Conservation (phyloP, 805 yeast species). For the Hanseniaspora guilliermondii region DNA sequence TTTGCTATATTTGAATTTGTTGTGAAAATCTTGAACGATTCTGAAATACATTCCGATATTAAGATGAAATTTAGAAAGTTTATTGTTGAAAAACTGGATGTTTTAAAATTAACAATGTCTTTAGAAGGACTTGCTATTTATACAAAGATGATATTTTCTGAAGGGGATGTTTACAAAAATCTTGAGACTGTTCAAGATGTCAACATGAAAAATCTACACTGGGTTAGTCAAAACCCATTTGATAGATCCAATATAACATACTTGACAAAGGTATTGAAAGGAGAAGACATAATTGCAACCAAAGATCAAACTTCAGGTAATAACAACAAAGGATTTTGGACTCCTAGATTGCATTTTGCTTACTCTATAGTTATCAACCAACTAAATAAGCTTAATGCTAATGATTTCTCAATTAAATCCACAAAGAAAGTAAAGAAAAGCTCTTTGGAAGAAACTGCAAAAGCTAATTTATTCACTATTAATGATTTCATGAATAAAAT, state of each 20-base stretch:
- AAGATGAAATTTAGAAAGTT: slow-evolving; percentile 28
- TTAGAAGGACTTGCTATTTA: slow-evolving; percentile 73
- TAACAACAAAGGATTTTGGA: slow-evolving; percentile 58
- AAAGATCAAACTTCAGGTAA: slow-evolving; percentile 22
- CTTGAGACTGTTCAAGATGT: not conserved
- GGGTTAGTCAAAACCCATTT: slow-evolving; percentile 69
- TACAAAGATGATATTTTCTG: slow-evolving; percentile 25
- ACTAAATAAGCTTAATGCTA: slow-evolving; percentile 23
- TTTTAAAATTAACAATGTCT: slow-evolving; percentile 46
- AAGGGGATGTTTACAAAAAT: slow-evolving; percentile 1
- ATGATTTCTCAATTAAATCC: slow-evolving; percentile 26
- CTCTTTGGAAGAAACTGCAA: slow-evolving; percentile 15
- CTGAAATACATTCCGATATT: not conserved
- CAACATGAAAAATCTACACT: slow-evolving; percentile 26
- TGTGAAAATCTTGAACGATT: slow-evolving; percentile 21
- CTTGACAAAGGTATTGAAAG: slow-evolving; percentile 53
- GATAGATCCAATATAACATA: slow-evolving; percentile 51
- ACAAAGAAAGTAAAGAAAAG: slow-evolving; percentile 19
- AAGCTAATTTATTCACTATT: slow-evolving; percentile 26
- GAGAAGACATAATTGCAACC: slow-evolving; percentile 31
- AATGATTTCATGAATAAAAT: slow-evolving; percentile 68
- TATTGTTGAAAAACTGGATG: slow-evolving; percentile 29
- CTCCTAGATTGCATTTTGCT: slow-evolving; percentile 60
- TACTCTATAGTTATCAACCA: slow-evolving; percentile 35
- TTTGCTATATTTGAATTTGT: slow-evolving; percentile 51